A percentile compares a stretch with the other conserved stretches of the same genome.
phyloP scores from a whole-genome alignment of 2,329 filamentous ascomycete genomes.

The Aspergillus vadensis region DNA sequence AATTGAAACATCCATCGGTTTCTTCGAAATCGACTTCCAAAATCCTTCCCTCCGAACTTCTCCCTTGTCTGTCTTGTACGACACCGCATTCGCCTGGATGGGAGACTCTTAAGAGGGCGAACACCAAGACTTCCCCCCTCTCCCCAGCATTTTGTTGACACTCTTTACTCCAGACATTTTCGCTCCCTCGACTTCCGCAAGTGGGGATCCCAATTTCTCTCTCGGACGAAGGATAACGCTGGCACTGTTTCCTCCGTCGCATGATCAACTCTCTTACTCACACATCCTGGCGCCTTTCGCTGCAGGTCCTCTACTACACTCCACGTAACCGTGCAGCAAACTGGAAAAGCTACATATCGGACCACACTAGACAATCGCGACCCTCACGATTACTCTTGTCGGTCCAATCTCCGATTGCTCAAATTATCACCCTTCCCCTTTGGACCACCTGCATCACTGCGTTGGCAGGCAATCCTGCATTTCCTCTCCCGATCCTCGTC shows the following conservation, averaged over 20 bases:
- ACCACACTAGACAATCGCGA: slow-evolving; percentile 29
- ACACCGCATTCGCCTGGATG: slow-evolving; percentile 16
- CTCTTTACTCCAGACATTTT: slow-evolving; percentile 6
- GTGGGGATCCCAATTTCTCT: slow-evolving; percentile 7
- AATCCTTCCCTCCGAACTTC: slow-evolving; percentile 27
- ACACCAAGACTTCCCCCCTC: not conserved
- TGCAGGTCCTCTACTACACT: slow-evolving; percentile 32
- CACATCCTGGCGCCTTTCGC: slow-evolving; percentile 28
- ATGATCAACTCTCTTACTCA: slow-evolving; percentile 32
- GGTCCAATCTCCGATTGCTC: slow-evolving; percentile 35
- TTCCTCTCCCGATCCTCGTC: slow-evolving; percentile 31
- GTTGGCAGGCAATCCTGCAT: slow-evolving; percentile 39
- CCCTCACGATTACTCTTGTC: slow-evolving; percentile 28
- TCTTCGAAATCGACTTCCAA: slow-evolving; percentile 30
- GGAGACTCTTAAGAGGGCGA: slow-evolving; percentile 11
- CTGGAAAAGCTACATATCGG: slow-evolving; percentile 31
- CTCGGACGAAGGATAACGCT: slow-evolving; percentile 19
- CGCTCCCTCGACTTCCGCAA: slow-evolving; percentile 15
- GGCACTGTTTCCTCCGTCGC: slow-evolving; percentile 22
- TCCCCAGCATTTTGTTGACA: not conserved
- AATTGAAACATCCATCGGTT: slow-evolving; percentile 30
- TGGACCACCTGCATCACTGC: slow-evolving; percentile 41
- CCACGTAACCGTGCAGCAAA: slow-evolving; percentile 41
- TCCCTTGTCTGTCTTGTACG: slow-evolving; percentile 17
- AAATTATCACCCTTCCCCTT: slow-evolving; percentile 32